Percentiles rank a stretch among this genome's conserved stretches.
Conservation (phyloP, 805 yeast genomes). For the Starmerella asiatica region DNA sequence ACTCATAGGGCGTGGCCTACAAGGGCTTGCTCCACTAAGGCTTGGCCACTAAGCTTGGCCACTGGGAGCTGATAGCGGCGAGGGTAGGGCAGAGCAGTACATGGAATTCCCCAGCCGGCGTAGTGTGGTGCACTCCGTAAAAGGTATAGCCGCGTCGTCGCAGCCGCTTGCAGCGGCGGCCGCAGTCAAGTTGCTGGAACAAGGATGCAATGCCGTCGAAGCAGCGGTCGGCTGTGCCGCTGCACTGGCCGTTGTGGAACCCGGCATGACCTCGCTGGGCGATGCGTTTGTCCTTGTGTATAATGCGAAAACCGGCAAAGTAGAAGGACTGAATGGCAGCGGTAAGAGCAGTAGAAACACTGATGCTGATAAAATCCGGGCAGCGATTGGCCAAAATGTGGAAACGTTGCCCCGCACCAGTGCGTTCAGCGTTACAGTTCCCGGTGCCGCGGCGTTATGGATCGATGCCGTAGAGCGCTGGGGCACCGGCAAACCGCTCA, state of each 20-base stretch:
- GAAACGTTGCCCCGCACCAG: slow-evolving; percentile 40
- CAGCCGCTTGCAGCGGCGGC: slow-evolving; percentile 50
- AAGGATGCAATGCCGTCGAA: slow-evolving; percentile 51
- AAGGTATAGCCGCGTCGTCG: slow-evolving; percentile 61
- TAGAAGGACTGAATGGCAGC: slow-evolving; percentile 60
- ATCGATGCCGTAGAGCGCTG: slow-evolving; percentile 50
- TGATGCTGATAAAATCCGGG: slow-evolving; percentile 21
- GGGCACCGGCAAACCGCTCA: slow-evolving; percentile 56
- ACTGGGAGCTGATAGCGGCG: too few species aligned
- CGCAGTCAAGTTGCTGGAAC: slow-evolving; percentile 37
- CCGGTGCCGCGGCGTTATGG: slow-evolving; percentile 77
- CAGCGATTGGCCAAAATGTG: slow-evolving; percentile 31
- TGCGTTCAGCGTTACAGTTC: slow-evolving; percentile 52
- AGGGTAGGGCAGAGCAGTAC: background rate
- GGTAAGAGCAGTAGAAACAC: slow-evolving; percentile 51
- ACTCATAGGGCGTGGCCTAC: too few species aligned
- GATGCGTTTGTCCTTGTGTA: slow-evolving; percentile 46
- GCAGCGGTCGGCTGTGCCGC: slow-evolving; percentile 35
- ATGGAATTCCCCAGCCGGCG: slow-evolving; percentile 32
- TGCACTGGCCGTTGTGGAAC: slow-evolving; percentile 29
- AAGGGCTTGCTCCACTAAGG: too few species aligned
- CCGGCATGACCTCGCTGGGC: slow-evolving; percentile 32
- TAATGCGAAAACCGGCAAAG: slow-evolving; percentile 36
- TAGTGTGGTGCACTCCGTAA: slow-evolving; percentile 58
- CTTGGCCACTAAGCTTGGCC: too few species aligned